Base-by-base conservation (phyloP, 768 basidiomycete genomes). In the Termitomyces sp. region DNA sequence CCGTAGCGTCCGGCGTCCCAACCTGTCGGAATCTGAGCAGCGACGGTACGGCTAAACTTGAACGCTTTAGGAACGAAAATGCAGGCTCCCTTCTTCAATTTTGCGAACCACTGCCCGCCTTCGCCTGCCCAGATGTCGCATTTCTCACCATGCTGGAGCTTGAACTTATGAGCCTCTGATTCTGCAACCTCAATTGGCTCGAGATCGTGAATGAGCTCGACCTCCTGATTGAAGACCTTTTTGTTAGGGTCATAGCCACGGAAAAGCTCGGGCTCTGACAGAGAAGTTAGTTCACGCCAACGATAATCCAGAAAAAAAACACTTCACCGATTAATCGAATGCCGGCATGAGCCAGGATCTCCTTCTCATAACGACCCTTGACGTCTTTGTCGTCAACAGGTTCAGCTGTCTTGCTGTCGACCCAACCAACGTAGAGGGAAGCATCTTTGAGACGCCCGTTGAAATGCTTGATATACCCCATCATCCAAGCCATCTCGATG, bases 401-500 rank as follows among this genome's bases (percentile, higher is more conserved):
- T 59, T 98, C 95, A 41, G 77, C 82, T 13, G 89, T 84, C 79
- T 97, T 96, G 66, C 86, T 85, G 65, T 98, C 96, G 46, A 98
- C 94, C 97, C 97, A 99, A 32, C 97, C 97, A 62, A 99, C 96
- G 65, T 98, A 89, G 31, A 96, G 79, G 31, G 90, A 83, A 41
- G 93, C 94, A 62, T 90, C 85, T 75, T 96, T 94, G 62, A 98
- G 81, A 54, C 94, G 94, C 16, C 97, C 97, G 61, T 99, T 92
- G 71, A 98, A 96, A 77, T 99, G 94, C 71, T 95, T 97, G 82
- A 98, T 97, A 74, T 83, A 85, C 39, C 97, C 96, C 92, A 95
- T 98, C 72, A 98, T 87, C 95, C 96, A 99, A 3, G 96, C 95
- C 91, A 99, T 96, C 76, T 99, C 97, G 65, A 99, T 97, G 65